Base-by-base conservation (phyloP, 2,329 filamentous ascomycete genomes). In the Ophiostoma tasmaniense region DNA sequence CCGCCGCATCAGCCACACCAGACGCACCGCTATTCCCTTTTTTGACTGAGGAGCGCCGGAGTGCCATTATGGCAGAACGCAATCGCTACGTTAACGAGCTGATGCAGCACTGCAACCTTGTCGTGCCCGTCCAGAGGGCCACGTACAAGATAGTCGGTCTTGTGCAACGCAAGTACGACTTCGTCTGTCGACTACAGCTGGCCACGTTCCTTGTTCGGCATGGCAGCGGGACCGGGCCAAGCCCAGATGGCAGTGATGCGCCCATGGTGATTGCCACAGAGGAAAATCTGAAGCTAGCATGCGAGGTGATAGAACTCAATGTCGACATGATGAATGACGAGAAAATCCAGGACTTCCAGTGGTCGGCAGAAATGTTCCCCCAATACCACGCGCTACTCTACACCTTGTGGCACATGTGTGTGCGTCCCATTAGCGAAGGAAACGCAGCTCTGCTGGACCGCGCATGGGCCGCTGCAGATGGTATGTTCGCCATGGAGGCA, bases 51-150 rank as follows among this genome's bases (percentile, higher is more conserved):
- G 69, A 69, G 14, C 70, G 66, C 10, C 69, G 71, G 8, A 30
- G 35, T 25, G 70, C 67, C 61, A 62, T 72, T 17, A 64, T 70
- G 42, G 59, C 22, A 14, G 52, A 66, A 20, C 67, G 67, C 61
- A 76, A 83, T 2, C 79, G 82, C 68, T 75, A 80, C 11, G 77
- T 85, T 2, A 80, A 85, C 67, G 79, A 81, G 33, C 78, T 85
- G 67, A 72, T 85, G 10, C 76, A 77, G 68, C 75, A 83, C 67
- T 82, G 80, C 70, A 83, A 86, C 69, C 82, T 82, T 76, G 79
- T 79, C 1, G 78, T 85, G 3, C 84, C 84, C 30, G 45, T 72
- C 17, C 77, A 77, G 67, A 73, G 74, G 0, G 66, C 72, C 25
- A 74, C 74, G 3, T 61, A 70, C 5, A 68, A 75, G 17, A 73